Evolutionary conservation across 2,329 filamentous ascomycete species (phyloP).

Genomic region (Colletotrichum simmondsii): DNA sequence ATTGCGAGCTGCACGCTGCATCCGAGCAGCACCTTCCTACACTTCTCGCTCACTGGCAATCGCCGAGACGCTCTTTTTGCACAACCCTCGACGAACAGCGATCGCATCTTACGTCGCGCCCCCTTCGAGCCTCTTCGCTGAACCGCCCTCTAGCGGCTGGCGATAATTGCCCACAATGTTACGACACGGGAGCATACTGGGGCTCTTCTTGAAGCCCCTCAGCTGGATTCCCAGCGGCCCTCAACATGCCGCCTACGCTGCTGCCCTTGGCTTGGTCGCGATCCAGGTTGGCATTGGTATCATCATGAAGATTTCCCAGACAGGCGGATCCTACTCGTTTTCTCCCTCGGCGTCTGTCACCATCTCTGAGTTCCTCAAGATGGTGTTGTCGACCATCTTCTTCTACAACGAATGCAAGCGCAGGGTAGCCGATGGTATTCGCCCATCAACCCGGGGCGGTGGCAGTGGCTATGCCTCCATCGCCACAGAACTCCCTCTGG

Average conservation of each 20-base stretch:
- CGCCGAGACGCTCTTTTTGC: conserved; percentile 19
- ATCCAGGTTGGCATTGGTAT: conserved; percentile 49
- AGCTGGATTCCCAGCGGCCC: conserved; percentile 33
- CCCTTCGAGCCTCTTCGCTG: neutral
- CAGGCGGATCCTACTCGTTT: conserved; percentile 40
- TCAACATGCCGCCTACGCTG: conserved; percentile 38
- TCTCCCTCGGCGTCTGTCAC: conserved; percentile 45
- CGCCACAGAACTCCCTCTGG: conserved; percentile 29
- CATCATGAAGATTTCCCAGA: conserved; percentile 45
- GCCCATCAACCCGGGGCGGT: conserved; percentile 34
- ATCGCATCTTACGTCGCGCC: neutral
- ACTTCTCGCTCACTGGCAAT: neutral
- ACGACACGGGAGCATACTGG: conserved; percentile 34
- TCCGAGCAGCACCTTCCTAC: neutral
- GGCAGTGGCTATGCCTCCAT: conserved; percentile 32
- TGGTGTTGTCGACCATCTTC: conserved; percentile 42
- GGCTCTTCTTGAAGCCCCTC: conserved; percentile 33
- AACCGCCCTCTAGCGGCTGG: conserved; percentile 22
- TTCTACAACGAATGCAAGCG: conserved; percentile 42
- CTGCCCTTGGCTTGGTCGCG: conserved; percentile 45
- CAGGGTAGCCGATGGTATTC: conserved; percentile 32
- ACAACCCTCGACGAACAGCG: neutral
- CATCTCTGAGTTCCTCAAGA: conserved; percentile 46
- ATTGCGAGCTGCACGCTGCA: neutral
- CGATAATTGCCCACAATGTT: conserved; percentile 8